These are phyloP conservation scores for Trichoderma atroviride DNA, from an alignment of 2,329 filamentous ascomycete species.

Conservation along the genomic window DNA sequence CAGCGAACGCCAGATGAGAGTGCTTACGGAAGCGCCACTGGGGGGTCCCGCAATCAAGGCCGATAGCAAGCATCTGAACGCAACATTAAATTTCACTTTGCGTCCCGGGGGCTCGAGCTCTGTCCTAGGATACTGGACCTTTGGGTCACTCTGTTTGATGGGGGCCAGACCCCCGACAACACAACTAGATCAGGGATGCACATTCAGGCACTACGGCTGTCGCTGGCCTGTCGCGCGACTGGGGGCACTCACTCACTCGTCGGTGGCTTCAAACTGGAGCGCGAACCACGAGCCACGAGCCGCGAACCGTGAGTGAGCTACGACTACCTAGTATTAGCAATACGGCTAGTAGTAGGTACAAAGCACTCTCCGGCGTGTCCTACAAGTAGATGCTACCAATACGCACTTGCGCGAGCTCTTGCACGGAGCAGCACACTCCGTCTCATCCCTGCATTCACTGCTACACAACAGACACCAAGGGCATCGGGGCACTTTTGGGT, in stretches of 20 bases:
- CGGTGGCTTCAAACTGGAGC: slow-evolving; percentile 15
- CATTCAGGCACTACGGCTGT: slow-evolving; percentile 26
- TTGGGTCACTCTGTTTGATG: slow-evolving; percentile 17
- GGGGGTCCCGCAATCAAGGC: slow-evolving; percentile 15
- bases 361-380: neutral
- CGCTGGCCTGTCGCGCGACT: slow-evolving; percentile 24
- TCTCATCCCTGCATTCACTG: slow-evolving; percentile 12
- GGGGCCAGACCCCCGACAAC: slow-evolving; percentile 2
- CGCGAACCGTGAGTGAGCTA: slow-evolving; percentile 18
- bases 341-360: neutral
- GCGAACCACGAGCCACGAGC: slow-evolving; percentile 25
- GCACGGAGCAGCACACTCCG: neutral
- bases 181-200: slow-evolving; percentile 16
- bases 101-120: slow-evolving; percentile 15
- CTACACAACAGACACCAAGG: slow-evolving; percentile 22
- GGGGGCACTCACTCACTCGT: neutral
- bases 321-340: neutral
- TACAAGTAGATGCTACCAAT: neutral
- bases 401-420: neutral
- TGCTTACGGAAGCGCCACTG: slow-evolving; percentile 11
- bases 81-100: slow-evolving; percentile 19
- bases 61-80: slow-evolving; percentile 17
- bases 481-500: slow-evolving; percentile 25
- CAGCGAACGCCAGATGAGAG: slow-evolving; percentile 20
- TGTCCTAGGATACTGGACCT: slow-evolving; percentile 18